Evolutionary conservation across 1,139 yeast species (phyloP).

Genomic region (Arxiozyma heterogenica): DNA sequence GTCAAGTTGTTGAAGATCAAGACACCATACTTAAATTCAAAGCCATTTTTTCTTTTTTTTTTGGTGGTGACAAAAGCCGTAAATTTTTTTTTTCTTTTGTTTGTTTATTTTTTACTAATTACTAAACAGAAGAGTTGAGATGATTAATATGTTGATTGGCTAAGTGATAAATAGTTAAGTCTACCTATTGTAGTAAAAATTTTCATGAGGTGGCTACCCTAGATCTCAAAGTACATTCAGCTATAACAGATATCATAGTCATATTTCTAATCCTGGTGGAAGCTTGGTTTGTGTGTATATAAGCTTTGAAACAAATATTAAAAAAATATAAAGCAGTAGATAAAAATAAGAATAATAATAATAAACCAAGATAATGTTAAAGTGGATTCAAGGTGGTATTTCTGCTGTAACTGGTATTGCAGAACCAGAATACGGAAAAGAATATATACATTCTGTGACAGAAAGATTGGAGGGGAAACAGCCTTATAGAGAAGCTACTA

Average conservation of each 20-base stretch:
- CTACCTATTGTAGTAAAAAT: too few relatives aligned
- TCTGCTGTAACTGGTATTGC: conserved; percentile 95
- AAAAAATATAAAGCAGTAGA: too few relatives aligned
- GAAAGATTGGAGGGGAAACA: conserved; percentile 47
- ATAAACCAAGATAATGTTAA: conserved; percentile 41
- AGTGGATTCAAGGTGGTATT: conserved; percentile 80
- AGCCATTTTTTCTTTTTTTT: background rate
- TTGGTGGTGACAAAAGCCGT: background rate
- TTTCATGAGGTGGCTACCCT: too few relatives aligned
- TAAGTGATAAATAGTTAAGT: background rate
- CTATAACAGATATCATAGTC: background rate
- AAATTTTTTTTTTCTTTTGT: too few relatives aligned
- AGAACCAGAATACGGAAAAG: conserved; percentile 93
- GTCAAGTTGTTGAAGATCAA: background rate
- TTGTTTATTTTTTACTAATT: too few relatives aligned
- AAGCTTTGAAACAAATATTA: too few relatives aligned
- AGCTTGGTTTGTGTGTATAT: too few relatives aligned
- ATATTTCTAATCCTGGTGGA: background rate
- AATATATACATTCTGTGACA: conserved; percentile 79
- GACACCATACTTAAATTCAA: background rate
- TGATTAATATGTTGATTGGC: background rate
- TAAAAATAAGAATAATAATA: background rate
- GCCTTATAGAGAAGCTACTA: conserved; percentile 47
- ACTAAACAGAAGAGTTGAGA: background rate
- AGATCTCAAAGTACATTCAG: too few relatives aligned